Conservation (phyloP, 2,329 filamentous ascomycete genomes). For the Clonostachys chloroleuca region DNA sequence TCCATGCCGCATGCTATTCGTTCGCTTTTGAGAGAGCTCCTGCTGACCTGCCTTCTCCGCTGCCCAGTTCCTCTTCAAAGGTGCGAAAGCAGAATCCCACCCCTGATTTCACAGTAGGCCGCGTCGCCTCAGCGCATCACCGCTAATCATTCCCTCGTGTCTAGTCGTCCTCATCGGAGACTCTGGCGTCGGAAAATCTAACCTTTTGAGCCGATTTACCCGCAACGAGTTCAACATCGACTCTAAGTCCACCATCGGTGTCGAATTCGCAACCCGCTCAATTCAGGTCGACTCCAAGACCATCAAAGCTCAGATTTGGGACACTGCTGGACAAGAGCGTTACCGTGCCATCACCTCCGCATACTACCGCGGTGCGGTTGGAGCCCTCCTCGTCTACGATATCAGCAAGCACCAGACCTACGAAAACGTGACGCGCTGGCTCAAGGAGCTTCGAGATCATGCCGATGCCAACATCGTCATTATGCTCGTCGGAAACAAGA, state of each 20-base stretch:
- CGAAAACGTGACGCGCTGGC: conserved; percentile 97
- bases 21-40: too few species aligned
- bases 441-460: conserved; percentile 97
- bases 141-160: too few species aligned
- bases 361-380: conserved; percentile 97
- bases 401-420: conserved; percentile 99
- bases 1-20: background rate
- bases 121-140: too few species aligned
- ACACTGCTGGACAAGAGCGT: conserved; percentile 97
- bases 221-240: conserved; percentile 99
- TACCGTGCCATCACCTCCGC: conserved; percentile 99
- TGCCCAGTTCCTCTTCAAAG: conserved; percentile 95
- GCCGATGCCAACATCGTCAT: conserved; percentile 99
- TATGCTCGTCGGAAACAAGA: conserved; percentile 99
- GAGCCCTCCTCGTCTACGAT: conserved; percentile 96
- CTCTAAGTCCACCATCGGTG: conserved; percentile 98
- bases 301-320: conserved; percentile 99
- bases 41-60: conserved; percentile 12
- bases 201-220: conserved; percentile 98
- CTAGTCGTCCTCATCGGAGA: conserved; percentile 97
- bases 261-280: conserved; percentile 97
- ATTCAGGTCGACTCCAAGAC: conserved; percentile 99
- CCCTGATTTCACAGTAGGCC: conserved; percentile 3
- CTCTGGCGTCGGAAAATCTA: conserved; percentile 99
- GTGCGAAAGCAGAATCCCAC: conserved; percentile 40